Evolutionary conservation across 2,329 filamentous ascomycete species (phyloP).

Genomic region (Endoconidiophora polonica): DNA sequence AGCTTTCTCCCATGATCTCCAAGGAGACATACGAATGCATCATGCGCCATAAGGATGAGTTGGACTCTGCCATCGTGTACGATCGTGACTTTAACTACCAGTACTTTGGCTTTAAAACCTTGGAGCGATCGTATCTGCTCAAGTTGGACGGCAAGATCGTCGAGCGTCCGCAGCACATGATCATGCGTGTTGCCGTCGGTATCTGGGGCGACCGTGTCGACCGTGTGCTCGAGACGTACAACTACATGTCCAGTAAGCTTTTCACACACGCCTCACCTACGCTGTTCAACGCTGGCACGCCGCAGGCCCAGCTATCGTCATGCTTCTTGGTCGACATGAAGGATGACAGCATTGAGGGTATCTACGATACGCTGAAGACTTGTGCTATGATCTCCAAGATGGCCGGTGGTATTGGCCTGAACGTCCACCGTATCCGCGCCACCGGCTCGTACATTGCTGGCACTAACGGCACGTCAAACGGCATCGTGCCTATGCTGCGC

Average conservation of each 20-base stretch:
- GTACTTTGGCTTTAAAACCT: conserved; percentile 98
- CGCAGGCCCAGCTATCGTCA: conserved; percentile 83
- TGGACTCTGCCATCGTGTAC: conserved; percentile 97
- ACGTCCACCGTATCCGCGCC: conserved; percentile 89
- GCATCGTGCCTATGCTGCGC: conserved; percentile 91
- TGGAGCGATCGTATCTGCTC: conserved; percentile 93
- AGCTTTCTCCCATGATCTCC: conserved; percentile 83
- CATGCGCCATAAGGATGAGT: conserved; percentile 89
- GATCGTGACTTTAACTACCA: conserved; percentile 99
- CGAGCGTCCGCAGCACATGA: conserved; percentile 96
- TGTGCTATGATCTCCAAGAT: conserved; percentile 99
- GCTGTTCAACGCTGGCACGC: conserved; percentile 94
- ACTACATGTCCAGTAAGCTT: conserved; percentile 96
- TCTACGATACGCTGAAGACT: conserved; percentile 97
- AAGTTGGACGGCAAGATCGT: conserved; percentile 92
- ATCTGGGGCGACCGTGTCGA: conserved; percentile 94
- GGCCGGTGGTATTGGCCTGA: conserved; percentile 92
- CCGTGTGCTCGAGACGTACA: conserved; percentile 91
- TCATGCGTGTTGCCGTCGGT: conserved; percentile 96
- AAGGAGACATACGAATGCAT: conserved; percentile 79
- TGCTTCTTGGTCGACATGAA: conserved; percentile 99
- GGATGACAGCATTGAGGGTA: conserved; percentile 97
- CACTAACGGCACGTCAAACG: conserved; percentile 96
- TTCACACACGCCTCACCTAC: conserved; percentile 98
- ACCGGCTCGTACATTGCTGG: conserved; percentile 97